phyloP scores from a whole-genome alignment of 2,329 filamentous ascomycete species.

The Thermothelomyces thermophilus region DNA sequence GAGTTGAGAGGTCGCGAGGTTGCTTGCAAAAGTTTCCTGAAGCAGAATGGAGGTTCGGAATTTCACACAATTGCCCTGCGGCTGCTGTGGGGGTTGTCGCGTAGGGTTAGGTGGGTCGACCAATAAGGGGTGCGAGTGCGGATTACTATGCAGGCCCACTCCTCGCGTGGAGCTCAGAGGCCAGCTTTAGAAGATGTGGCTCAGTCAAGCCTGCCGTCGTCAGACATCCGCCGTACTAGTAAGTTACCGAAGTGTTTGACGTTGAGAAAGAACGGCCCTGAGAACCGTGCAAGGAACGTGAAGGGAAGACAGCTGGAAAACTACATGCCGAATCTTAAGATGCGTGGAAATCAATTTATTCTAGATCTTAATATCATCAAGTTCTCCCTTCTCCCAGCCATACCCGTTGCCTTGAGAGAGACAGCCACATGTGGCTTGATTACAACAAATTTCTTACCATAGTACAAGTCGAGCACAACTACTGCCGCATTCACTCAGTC shows the following conservation, averaged over 20 bases:
- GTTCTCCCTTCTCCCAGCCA: too few relatives aligned
- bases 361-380: not conserved
- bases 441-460: slow-evolving; percentile 13
- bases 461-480: not conserved
- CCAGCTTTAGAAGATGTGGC: not conserved
- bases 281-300: too few relatives aligned
- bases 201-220: not conserved
- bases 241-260: too few relatives aligned
- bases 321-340: too few relatives aligned
- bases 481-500: not conserved
- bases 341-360: not conserved
- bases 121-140: slow-evolving; percentile 14
- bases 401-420: too few relatives aligned
- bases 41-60: slow-evolving; percentile 16
- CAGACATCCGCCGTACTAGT: too few relatives aligned
- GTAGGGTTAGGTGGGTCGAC: slow-evolving; percentile 21
- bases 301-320: too few relatives aligned
- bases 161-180: not conserved
- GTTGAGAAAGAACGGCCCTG: too few relatives aligned
- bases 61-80: slow-evolving; percentile 24
- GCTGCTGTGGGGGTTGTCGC: slow-evolving; percentile 16
- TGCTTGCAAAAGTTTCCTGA: slow-evolving; percentile 18
- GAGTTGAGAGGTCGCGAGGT: slow-evolving; percentile 16
- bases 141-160: slow-evolving; percentile 5
- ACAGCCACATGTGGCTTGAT: slow-evolving; percentile 22